A percentile compares a stretch with the other conserved stretches of the same genome.
Conservation (phyloP, 345 rosid species). For the Arabidopsis suecica region DNA sequence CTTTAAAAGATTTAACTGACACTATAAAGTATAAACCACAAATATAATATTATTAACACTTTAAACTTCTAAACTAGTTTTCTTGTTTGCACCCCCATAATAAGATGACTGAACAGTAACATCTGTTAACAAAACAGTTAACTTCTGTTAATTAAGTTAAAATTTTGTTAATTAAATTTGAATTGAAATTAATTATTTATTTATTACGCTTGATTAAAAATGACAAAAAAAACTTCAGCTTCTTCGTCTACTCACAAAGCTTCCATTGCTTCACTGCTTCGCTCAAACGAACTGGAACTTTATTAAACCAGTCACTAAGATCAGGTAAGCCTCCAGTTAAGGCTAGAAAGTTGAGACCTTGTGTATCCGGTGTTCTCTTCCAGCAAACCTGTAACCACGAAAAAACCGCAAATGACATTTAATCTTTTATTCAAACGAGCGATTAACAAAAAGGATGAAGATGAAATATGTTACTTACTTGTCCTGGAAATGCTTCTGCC, state of each 20-base stretch:
- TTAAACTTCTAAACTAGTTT: too few relatives aligned
- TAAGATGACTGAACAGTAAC: too few relatives aligned
- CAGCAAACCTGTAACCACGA: conserved; percentile 57
- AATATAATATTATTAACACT: too few relatives aligned
- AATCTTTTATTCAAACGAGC: neutral
- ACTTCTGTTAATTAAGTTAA: too few relatives aligned
- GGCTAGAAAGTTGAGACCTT: conserved; percentile 69
- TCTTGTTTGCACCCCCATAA: too few relatives aligned
- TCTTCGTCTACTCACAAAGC: conserved; percentile 40
- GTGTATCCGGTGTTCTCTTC: conserved; percentile 63
- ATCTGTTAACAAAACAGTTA: too few relatives aligned
- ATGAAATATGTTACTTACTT: conserved; percentile 49
- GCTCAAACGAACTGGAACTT: conserved; percentile 58
- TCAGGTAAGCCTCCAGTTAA: conserved; percentile 78
- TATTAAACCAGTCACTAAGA: conserved; percentile 62
- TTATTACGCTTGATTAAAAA: too few relatives aligned
- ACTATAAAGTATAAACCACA: too few relatives aligned
- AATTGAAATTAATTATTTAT: too few relatives aligned
- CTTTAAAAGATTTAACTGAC: too few relatives aligned
- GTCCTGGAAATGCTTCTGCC: conserved; percentile 68
- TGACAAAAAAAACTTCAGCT: too few relatives aligned
- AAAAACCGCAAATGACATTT: neutral
- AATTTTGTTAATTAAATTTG: too few relatives aligned
- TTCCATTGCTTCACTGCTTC: conserved; percentile 70
- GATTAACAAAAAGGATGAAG: neutral